A percentile compares a stretch with the other conserved stretches of the same genome.
phyloP scores from a whole-genome alignment of 371 early-diverging fungal species.

The Apophysomyces sp. region DNA sequence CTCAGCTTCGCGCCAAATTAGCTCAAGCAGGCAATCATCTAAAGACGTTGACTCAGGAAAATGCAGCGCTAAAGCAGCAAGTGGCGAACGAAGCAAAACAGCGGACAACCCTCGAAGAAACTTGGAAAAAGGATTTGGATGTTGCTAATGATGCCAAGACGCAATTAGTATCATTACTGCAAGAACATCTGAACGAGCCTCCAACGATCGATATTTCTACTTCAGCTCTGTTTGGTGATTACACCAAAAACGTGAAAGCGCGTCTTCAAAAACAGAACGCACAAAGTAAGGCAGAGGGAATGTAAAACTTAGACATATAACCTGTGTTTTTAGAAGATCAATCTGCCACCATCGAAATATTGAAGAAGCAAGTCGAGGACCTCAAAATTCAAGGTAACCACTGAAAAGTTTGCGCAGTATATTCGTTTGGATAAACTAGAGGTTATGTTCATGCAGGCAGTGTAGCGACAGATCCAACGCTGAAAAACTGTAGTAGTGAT shows the following conservation, averaged over 20 bases:
- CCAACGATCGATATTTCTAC: background rate
- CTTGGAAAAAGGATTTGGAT: background rate
- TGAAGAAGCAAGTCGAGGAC: background rate
- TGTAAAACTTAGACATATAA: background rate
- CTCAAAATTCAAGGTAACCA: background rate
- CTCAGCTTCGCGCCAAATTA: conserved; percentile 28
- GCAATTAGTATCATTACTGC: conserved; percentile 5
- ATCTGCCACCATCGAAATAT: background rate
- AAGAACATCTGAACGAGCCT: background rate
- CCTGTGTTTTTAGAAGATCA: background rate
- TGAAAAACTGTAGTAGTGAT: background rate
- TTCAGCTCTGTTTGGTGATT: background rate
- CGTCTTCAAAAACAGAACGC: background rate
- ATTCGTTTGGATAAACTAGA: too few species aligned
- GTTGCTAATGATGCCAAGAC: background rate
- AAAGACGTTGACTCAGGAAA: conserved; percentile 43
- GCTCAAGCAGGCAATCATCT: conserved; percentile 48
- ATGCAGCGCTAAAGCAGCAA: conserved; percentile 25
- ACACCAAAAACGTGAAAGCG: background rate
- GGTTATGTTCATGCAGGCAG: background rate
- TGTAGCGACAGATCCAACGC: background rate
- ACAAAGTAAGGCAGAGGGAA: background rate
- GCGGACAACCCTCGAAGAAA: background rate
- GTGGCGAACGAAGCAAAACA: conserved; percentile 8
- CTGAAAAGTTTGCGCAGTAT: too few species aligned